Evolutionary conservation across 2,329 filamentous ascomycete genomes (phyloP).

Genomic region (Trichocomaceae sp.): DNA sequence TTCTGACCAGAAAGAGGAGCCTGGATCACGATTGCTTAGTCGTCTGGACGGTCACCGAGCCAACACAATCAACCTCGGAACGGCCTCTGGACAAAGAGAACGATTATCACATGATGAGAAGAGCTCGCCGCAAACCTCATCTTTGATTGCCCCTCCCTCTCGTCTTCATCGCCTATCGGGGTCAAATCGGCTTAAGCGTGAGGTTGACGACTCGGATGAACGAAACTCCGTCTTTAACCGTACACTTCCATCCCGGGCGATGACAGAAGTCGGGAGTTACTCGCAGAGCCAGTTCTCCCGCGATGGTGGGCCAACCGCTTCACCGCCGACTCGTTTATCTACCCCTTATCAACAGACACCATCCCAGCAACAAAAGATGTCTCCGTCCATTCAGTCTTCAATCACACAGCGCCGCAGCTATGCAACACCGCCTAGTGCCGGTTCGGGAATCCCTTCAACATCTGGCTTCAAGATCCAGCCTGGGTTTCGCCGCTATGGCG

Average conservation of each 20-base stretch:
- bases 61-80: constrained; percentile 27
- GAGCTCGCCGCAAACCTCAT: constrained; percentile 24
- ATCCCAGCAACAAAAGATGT: constrained; percentile 22
- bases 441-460: constrained; percentile 29
- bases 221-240: constrained; percentile 27
- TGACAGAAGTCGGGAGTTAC: constrained; percentile 34
- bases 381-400: constrained; percentile 22
- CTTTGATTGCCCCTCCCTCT: constrained; percentile 25
- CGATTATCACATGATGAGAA: constrained; percentile 23
- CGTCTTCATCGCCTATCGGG: constrained; percentile 37
- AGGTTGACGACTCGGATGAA: constrained; percentile 28
- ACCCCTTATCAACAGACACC: constrained; percentile 15
- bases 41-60: no score
- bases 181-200: constrained; percentile 32
- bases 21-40: constrained; percentile 24
- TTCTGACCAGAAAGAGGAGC: constrained; percentile 19
- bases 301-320: constrained; percentile 21
- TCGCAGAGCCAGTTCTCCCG: constrained; percentile 25
- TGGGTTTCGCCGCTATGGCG: constrained; percentile 35
- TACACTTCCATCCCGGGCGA: constrained; percentile 35
- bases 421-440: constrained; percentile 22
- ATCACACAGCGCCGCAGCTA: constrained; percentile 35
- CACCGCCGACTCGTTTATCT: constrained; percentile 20
- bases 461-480: constrained; percentile 36
- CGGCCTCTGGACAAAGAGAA: constrained; percentile 12